Evolutionary conservation across 495 filamentous ascomycete species (phyloP), one percentile per base, ranked within the genome.

Genomic region (Usnea hakonensis): DNA sequence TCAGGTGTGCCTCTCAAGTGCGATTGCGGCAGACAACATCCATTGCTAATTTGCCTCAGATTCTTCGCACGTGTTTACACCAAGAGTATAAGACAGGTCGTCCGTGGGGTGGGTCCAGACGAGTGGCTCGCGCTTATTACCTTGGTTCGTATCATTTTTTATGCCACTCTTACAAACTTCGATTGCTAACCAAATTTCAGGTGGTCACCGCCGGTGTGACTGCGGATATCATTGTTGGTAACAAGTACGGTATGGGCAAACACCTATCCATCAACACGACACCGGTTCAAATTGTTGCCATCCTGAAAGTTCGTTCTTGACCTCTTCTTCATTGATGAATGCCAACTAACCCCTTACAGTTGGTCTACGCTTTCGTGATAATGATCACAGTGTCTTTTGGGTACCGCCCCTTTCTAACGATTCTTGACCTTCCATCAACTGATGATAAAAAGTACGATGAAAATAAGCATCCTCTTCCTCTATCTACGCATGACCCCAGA

Each of bases 391-490:
- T 53, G 7, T 23, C 28, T 21, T 67, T 67, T 35, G 21, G 65
- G 61, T 64, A 48, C 26, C 1, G 30, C 17, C 32, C 17, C 32
- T 37, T 13, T 21, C 7, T 6, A 11, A 2, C 23, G 28, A 26
- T 38, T 28, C 9, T n/a, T 52, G n/a, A 58, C 4, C 30, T 50
- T 33, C 38, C 26, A 33, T 5, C 10, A 13, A 35, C 26, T 53
- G 13, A 37, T 32, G 9, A 3, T n/a, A 1, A 7, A 37, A 8
- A 64, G 61, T 17, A 14, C 52, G 6, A 36, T 75, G 53, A 75
- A 75, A 59, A 62, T 75, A 3, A 74, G 71, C 41, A 73, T 75
- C 44, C 57, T 75, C 5, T 69, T 56, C n/a, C 71, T 75, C n/a
- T 75, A 75, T 55, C 61, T 64, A 8, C 64, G 73, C 14, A 61